These are phyloP conservation scores for Parathielavia appendiculata DNA, from an alignment of 495 filamentous ascomycete species.

Conservation along the genomic window DNA sequence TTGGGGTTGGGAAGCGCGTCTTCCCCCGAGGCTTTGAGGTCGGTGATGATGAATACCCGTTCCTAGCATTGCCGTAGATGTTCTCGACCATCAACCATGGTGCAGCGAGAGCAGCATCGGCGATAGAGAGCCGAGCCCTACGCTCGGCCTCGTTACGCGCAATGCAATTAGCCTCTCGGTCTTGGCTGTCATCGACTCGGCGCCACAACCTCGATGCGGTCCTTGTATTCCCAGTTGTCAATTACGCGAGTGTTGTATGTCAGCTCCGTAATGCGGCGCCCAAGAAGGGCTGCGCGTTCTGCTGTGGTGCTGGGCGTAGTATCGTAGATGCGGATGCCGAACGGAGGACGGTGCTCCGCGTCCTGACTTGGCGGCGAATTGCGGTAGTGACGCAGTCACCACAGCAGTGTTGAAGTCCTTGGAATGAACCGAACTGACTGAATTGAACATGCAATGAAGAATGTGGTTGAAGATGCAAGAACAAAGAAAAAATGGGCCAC, in stretches of 20 bases:
- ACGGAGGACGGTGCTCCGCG: not conserved
- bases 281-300: not conserved
- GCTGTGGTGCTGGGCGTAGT: not conserved
- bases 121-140: not conserved
- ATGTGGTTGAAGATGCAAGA: too few relatives aligned
- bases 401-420: too few relatives aligned
- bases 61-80: not conserved
- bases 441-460: too few relatives aligned
- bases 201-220: constrained; percentile 4
- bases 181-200: not conserved
- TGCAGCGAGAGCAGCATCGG: not conserved
- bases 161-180: not conserved
- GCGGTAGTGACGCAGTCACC: too few relatives aligned
- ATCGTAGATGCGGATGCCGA: constrained; percentile 13
- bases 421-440: too few relatives aligned
- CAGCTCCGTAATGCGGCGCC: constrained; percentile 5
- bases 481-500: too few relatives aligned
- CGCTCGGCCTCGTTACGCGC: constrained; percentile 8
- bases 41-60: constrained; percentile 3
- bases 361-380: not conserved
- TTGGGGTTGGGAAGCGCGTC: not conserved
- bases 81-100: constrained; percentile 7
- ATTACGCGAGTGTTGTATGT: not conserved
- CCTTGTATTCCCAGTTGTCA: not conserved
- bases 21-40: constrained; percentile 1